These are phyloP conservation scores for Encephalitozoon cuniculi DNA, from an alignment of 371 early-diverging fungal species.

Conservation along the genomic window DNA sequence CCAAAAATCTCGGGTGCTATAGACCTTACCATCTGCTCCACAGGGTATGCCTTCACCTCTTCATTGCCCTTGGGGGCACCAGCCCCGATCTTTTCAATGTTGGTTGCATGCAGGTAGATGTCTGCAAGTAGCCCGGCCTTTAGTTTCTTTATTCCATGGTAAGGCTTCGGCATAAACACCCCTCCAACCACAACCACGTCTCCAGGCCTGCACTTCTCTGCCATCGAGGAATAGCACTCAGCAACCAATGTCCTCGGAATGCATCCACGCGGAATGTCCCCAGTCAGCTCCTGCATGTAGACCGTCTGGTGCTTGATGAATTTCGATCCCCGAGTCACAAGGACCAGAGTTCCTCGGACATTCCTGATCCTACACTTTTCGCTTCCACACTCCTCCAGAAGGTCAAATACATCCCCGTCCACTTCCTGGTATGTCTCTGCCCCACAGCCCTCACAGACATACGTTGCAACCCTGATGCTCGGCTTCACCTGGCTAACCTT, in stretches of 20 bases:
- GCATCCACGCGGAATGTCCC: conserved; percentile 93
- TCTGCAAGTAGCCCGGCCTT: conserved; percentile 87
- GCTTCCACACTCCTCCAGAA: conserved; percentile 77
- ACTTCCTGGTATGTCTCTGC: conserved; percentile 92
- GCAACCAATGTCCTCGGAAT: conserved; percentile 87
- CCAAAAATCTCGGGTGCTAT: conserved; percentile 92
- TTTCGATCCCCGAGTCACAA: conserved; percentile 85
- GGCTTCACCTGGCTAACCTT: conserved; percentile 91
- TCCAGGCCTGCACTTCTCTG: conserved; percentile 76
- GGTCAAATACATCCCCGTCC: conserved; percentile 64
- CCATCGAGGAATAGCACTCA: conserved; percentile 72
- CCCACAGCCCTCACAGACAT: conserved; percentile 89
- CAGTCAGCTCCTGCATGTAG: conserved; percentile 63
- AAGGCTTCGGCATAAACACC: conserved; percentile 82
- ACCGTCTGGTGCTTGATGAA: conserved; percentile 65
- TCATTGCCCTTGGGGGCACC: not conserved
- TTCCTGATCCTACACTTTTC: conserved; percentile 73
- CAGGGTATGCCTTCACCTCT: not conserved
- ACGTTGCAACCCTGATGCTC: conserved; percentile 74
- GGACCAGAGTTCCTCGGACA: conserved; percentile 72
- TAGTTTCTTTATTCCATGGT: conserved; percentile 78
- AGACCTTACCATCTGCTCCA: conserved; percentile 69
- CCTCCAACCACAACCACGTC: conserved; percentile 78
- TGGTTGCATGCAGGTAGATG: conserved; percentile 78
- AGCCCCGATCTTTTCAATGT: conserved; percentile 62